Percentiles rank a stretch among this genome's conserved stretches.
phyloP scores from a whole-genome alignment of 2,329 filamentous ascomycete species.

The Alternaria brassicicola region DNA sequence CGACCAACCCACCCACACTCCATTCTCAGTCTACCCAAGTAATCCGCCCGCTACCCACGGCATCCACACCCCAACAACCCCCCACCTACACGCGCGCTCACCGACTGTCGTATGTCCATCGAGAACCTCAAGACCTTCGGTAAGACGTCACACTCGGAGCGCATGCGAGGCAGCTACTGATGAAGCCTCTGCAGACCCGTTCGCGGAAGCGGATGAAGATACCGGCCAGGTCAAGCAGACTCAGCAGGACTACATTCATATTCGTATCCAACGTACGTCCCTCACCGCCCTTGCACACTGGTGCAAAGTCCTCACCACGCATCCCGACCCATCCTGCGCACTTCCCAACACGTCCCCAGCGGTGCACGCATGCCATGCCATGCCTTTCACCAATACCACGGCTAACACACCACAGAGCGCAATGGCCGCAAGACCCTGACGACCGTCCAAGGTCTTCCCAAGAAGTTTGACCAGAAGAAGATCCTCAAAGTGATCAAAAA shows the following conservation, averaged over 20 bases:
- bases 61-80: constrained; percentile 22
- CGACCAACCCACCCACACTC: constrained; percentile 15
- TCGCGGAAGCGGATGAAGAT: constrained; percentile 99
- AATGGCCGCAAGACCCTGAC: constrained; percentile 99
- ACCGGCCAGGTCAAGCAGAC: constrained; percentile 91
- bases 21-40: constrained; percentile 12
- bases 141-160: constrained; percentile 7
- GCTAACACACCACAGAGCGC: constrained; percentile 74
- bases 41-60: constrained; percentile 7
- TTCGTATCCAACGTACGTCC: constrained; percentile 91
- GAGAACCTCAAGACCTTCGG: constrained; percentile 59
- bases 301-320: constrained; percentile 1
- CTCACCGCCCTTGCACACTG: constrained; percentile 8
- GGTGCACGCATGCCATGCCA: background rate
- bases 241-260: constrained; percentile 96
- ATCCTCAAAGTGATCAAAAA: constrained; percentile 99
- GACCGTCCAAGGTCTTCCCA: constrained; percentile 97
- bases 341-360: background rate
- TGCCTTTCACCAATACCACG: background rate
- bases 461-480: constrained; percentile 99
- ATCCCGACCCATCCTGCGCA: background rate
- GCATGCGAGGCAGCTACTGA: constrained; percentile 9
- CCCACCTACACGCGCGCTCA: constrained; percentile 32
- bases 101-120: constrained; percentile 43
- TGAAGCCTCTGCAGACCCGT: constrained; percentile 68